Percentiles rank a stretch among this genome's conserved stretches.
Evolutionary conservation across 805 yeast genomes (phyloP).

Genomic region (Yarrowia sp.): DNA sequence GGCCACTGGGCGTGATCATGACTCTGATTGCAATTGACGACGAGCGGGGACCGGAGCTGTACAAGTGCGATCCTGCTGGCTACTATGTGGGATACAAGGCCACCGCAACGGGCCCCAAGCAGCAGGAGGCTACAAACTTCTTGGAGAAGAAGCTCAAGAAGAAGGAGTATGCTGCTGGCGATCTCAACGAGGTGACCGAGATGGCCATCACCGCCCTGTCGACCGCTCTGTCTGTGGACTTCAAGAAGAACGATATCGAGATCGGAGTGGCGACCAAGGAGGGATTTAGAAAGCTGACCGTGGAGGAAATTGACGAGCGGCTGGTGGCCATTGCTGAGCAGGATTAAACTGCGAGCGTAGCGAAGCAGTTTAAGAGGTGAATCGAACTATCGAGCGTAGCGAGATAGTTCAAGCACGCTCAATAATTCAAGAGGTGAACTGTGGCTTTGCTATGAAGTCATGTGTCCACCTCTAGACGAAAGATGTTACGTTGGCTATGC

Average conservation of each 20-base stretch:
- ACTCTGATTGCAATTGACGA: slow-evolving; percentile 90
- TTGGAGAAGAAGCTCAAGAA: slow-evolving; percentile 89
- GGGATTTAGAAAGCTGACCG: slow-evolving; percentile 73
- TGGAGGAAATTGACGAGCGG: slow-evolving; percentile 94
- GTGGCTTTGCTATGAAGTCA: too few species aligned
- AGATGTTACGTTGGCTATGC: too few species aligned
- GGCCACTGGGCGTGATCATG: slow-evolving; percentile 94
- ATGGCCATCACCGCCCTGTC: slow-evolving; percentile 86
- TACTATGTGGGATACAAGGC: slow-evolving; percentile 91
- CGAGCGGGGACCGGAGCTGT: slow-evolving; percentile 85
- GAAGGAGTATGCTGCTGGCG: slow-evolving; percentile 72
- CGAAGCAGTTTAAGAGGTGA: neutral
- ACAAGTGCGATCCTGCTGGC: slow-evolving; percentile 97
- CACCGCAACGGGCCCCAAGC: slow-evolving; percentile 95
- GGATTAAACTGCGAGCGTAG: slow-evolving; percentile 59
- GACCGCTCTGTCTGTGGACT: slow-evolving; percentile 88
- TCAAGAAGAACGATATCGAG: slow-evolving; percentile 91
- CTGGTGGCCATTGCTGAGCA: slow-evolving; percentile 94
- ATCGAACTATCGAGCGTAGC: too few species aligned
- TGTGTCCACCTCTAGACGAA: too few species aligned
- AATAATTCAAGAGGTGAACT: too few species aligned
- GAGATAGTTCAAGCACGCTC: too few species aligned
- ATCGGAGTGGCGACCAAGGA: slow-evolving; percentile 82
- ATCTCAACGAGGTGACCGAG: slow-evolving; percentile 89
- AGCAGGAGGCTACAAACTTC: slow-evolving; percentile 90